phyloP scores from a whole-genome alignment of 148 eudicot species.

The Agrostemma githago region DNA sequence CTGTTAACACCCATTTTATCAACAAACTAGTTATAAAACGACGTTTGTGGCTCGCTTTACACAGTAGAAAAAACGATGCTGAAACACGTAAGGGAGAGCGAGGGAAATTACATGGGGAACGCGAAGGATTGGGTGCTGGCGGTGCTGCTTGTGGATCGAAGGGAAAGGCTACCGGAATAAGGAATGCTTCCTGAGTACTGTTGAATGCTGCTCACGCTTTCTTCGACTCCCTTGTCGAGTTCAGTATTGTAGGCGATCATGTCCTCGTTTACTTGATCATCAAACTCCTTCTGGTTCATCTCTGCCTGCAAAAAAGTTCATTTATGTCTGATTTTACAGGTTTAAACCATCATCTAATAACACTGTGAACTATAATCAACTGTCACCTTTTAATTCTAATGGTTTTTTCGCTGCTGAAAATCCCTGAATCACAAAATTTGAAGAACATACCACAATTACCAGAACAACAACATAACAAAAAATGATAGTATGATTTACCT shows the following conservation, averaged over 20 bases:
- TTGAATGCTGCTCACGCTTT: background rate
- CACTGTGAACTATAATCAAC: background rate
- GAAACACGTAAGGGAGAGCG: background rate
- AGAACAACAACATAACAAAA: background rate
- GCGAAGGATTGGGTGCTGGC: constrained; percentile 34
- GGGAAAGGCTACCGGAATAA: constrained; percentile 34
- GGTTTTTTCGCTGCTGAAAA: background rate
- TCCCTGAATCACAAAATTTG: background rate
- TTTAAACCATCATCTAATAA: background rate
- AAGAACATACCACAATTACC: background rate
- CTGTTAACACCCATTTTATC: constrained; percentile 19
- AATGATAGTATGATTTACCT: constrained; percentile 18
- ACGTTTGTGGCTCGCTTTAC: background rate
- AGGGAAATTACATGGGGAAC: constrained; percentile 31
- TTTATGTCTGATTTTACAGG: background rate
- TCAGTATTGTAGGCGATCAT: constrained; percentile 5
- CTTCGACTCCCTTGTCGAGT: constrained; percentile 11
- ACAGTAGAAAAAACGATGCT: background rate
- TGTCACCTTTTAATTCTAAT: background rate
- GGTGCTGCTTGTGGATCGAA: constrained; percentile 37
- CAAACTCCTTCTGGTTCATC: constrained; percentile 13
- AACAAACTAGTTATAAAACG: background rate
- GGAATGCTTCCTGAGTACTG: constrained; percentile 14
- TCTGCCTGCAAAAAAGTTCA: constrained; percentile 12
- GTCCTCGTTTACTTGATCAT: constrained; percentile 9